Evolutionary conservation across 163 green algal species (phyloP).

Genomic region (Volvox carteri): DNA sequence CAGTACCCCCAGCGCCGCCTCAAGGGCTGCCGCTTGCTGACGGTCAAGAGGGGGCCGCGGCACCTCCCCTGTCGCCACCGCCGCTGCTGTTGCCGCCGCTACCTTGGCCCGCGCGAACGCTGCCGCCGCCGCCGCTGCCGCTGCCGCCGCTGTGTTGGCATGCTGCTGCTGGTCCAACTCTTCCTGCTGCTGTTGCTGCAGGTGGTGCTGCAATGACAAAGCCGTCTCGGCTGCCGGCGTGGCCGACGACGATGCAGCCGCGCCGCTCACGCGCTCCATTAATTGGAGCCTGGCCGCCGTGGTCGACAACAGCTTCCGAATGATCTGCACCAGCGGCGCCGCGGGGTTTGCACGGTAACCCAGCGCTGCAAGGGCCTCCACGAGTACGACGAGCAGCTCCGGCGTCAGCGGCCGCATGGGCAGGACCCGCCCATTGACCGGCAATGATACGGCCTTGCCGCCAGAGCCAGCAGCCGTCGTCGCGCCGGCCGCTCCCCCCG

Average conservation of each 20-base stretch:
- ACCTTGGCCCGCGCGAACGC: constrained; percentile 26
- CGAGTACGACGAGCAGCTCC: background rate
- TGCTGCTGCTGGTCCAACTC: background rate
- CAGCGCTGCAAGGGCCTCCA: constrained; percentile 29
- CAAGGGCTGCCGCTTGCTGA: background rate
- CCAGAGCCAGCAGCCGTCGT: too few species aligned
- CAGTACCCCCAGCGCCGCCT: constrained; percentile 16
- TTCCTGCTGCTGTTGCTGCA: background rate
- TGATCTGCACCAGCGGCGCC: constrained; percentile 4
- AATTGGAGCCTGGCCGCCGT: background rate
- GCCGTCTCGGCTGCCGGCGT: background rate
- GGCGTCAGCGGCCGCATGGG: constrained; percentile 36
- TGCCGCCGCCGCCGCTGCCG: background rate
- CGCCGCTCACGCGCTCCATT: background rate
- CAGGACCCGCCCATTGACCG: background rate
- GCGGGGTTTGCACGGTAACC: background rate
- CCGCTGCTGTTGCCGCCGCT: constrained; percentile 20
- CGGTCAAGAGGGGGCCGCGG: constrained; percentile 10
- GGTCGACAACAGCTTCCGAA: background rate
- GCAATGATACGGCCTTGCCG: background rate
- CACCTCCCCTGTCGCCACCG: background rate
- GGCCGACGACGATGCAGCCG: background rate
- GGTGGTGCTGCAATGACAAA: too few species aligned
- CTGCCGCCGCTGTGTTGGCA: background rate
- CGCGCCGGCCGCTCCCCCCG: background rate